Base-by-base conservation (phyloP, 2,329 filamentous ascomycete species). In the Aspergillus sp. region DNA sequence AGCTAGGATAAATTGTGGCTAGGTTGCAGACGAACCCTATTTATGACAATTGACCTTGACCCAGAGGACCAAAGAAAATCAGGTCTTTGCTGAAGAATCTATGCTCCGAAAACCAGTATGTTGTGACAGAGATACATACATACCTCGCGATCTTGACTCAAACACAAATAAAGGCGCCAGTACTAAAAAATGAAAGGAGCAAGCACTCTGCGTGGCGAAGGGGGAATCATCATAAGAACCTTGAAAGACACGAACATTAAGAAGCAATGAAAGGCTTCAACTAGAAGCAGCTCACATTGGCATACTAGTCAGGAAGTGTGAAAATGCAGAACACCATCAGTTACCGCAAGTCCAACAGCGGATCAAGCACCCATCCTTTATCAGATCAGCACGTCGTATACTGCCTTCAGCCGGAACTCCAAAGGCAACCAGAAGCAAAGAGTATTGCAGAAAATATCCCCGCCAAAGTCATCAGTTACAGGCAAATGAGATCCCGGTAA, bases 151-250 rank as follows among this genome's bases (percentile, higher is more conserved):
- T 53, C 49, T 48, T 38, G 44, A 44, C 39, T 48, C 32, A 50
- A 44, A 50, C 53, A 57, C 15, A 54, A 57, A 48, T 38, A 11
- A 53, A 43, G 38, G 50, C 49, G 55, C 45, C 57, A 49, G 55
- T 43, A 51, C 48, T 64, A 56, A 64, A 49, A 43, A 58, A 56
- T 49, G 61, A 59, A 26, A 30, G 39, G 42, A 62, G 55, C 51
- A 53, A 62, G 55, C 51, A 53, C 59, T 60, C 50, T 55, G 58
- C 53, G 49, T 56, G 61, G 57, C 61, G 61, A 65, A 53, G 30
- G 67, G 68, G 68, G 67, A 71, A 71, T 70, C 68, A 69, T 69
- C 62, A 58, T 56, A 54, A 63, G 43, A 60, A 30, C 26, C 26
- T 30, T 30, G 26, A 30, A 48, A 60, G 55, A 58, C 34, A 61